phyloP scores from a whole-genome alignment of 106 monocot genomes.

The Posidonia australis region DNA sequence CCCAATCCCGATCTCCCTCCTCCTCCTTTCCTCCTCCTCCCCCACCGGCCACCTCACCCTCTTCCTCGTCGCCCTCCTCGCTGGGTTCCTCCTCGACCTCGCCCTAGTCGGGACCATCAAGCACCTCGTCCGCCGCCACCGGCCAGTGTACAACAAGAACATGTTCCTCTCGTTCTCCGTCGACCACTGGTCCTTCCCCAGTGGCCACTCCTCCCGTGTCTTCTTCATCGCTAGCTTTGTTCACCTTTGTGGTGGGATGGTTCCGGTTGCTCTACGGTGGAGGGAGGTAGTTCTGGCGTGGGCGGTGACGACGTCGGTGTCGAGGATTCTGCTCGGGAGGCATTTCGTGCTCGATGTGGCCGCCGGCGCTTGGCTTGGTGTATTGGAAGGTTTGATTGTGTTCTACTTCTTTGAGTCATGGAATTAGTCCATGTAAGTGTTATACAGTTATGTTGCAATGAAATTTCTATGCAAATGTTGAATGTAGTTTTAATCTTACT shows the following conservation, averaged over 20 bases:
- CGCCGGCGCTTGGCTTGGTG: constrained; percentile 61
- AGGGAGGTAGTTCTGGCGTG: constrained; percentile 27
- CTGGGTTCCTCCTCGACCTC: constrained; percentile 63
- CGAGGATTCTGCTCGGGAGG: constrained; percentile 71
- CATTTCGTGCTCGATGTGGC: constrained; percentile 79
- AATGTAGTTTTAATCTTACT: no score
- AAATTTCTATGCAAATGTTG: no score
- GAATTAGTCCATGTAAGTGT: background rate
- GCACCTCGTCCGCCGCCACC: constrained; percentile 66
- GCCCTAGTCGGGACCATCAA: constrained; percentile 71
- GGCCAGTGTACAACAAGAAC: constrained; percentile 79
- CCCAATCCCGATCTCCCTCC: constrained; percentile 58
- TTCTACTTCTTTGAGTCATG: constrained; percentile 21
- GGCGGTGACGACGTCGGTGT: constrained; percentile 58
- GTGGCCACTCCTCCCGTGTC: constrained; percentile 91
- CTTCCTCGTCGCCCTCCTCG: constrained; percentile 34
- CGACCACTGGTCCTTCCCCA: constrained; percentile 96
- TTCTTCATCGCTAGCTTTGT: constrained; percentile 71
- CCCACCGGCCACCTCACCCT: constrained; percentile 2
- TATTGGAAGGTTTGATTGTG: constrained; percentile 45
- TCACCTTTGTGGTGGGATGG: constrained; percentile 9
- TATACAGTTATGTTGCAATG: no score
- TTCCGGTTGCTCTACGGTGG: background rate
- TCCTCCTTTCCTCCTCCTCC: constrained; percentile 23
- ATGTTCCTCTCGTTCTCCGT: constrained; percentile 54